Base-by-base conservation (phyloP, 2,329 filamentous ascomycete species). In the Xylariaceae sp. region DNA sequence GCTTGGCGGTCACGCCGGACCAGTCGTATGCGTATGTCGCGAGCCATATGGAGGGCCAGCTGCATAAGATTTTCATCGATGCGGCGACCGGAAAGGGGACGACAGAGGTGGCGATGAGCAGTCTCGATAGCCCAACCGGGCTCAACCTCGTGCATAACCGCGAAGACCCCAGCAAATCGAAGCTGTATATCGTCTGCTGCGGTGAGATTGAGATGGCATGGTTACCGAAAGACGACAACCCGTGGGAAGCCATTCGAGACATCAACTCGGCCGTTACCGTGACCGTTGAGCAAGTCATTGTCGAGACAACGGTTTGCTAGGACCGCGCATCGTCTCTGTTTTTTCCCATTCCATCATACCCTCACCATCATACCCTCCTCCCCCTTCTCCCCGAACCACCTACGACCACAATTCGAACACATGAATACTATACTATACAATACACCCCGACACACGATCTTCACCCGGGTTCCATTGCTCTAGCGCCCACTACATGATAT, bases 181-280 rank as follows among this genome's bases (percentile, higher is more conserved):
- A 66, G 56, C 49, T 73, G 15, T 70, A 66, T 30, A 60, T 72
- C 11, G 64, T 71, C 2, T 73, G 71, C 59, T 70, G 66, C 53
- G 71, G 71, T 15, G 65, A 69, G 58, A 70, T 71, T 53, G 66
- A 72, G 49, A 66, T 72, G 71, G 65, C 71, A 61, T 70, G 67
- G 67, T 59, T 62, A 39, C 53, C 63, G 23, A 63, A 68, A 56
- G 68, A 68, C 47, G 62, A 61, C 53, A 62, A 62, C 15, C 64
- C 66, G 7, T 70, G 68, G 68, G 64, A 58, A 48, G 69, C 67
- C 49, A 62, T 71, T 7, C 66, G 64, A 39, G 62, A 65, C 57
- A 68, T 71, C 57, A 71, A 69, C 58, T 60, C 63, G 9, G 60
- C 64, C 1, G 64, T 70, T 15, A 66, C 66, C 4, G 57, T 63